phyloP scores from a whole-genome alignment of 2,329 filamentous ascomycete species.

The Fusarium concolor region DNA sequence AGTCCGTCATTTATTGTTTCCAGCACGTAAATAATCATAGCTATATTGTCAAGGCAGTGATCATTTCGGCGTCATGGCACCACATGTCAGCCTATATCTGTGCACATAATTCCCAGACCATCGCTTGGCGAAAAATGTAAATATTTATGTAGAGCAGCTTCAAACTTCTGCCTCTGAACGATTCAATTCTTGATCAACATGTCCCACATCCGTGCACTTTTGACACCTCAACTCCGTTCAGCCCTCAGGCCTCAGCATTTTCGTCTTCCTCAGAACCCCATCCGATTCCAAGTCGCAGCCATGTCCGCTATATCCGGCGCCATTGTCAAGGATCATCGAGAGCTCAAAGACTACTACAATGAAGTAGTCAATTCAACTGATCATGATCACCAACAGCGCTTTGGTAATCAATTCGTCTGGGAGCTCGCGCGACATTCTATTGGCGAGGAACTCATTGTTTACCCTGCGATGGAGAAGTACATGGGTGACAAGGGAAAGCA shows the following conservation, averaged over 20 bases:
- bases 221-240: neutral
- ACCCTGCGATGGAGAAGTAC: conserved; percentile 64
- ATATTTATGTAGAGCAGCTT: too few species aligned
- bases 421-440: conserved; percentile 61
- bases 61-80: conserved; percentile 9
- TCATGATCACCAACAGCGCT: too few species aligned
- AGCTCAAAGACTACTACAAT: too few species aligned
- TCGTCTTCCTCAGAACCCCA: rapidly evolving
- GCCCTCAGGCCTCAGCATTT: neutral
- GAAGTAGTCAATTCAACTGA: too few species aligned
- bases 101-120: too few species aligned
- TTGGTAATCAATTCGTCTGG: conserved; percentile 41
- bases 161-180: too few species aligned
- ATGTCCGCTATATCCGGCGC: neutral
- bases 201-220: neutral
- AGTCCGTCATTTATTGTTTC: neutral
- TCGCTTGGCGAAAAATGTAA: too few species aligned
- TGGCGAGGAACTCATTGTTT: conserved; percentile 63
- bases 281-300: conserved; percentile 1
- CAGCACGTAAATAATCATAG: neutral
- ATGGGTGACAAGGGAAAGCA: conserved; percentile 56
- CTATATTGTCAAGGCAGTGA: neutral
- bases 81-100: too few species aligned
- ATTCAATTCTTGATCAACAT: too few species aligned
- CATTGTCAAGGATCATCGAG: too few species aligned